phyloP scores from a whole-genome alignment of 140 eudicot genomes.

The Stevia rebaudiana region DNA sequence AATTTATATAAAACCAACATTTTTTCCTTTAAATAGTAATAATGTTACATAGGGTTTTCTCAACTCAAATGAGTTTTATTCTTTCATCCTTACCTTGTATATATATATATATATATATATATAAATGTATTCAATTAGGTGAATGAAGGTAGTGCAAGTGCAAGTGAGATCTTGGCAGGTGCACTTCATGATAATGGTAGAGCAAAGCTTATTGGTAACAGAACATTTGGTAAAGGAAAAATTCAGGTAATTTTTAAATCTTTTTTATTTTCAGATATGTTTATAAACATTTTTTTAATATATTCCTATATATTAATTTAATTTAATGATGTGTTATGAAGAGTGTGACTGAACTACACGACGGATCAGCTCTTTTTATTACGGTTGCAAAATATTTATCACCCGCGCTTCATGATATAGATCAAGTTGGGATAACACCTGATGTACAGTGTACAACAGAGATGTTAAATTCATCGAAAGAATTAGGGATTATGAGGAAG shows the following conservation, averaged over 20 bases:
- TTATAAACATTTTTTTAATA: neutral
- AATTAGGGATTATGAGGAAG: slow-evolving; percentile 34
- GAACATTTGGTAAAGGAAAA: slow-evolving; percentile 91
- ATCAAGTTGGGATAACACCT: slow-evolving; percentile 85
- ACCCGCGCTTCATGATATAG: slow-evolving; percentile 85
- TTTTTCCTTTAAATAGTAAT: too few species aligned
- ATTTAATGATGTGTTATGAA: slow-evolving; percentile 25
- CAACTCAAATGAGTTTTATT: too few species aligned
- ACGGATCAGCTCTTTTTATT: slow-evolving; percentile 85
- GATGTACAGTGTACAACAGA: slow-evolving; percentile 84
- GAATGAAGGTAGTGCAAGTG: slow-evolving; percentile 94
- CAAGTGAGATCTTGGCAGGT: slow-evolving; percentile 93
- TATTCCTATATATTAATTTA: neutral
- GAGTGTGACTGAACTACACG: slow-evolving; percentile 90
- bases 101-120: too few species aligned
- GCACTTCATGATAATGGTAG: slow-evolving; percentile 98
- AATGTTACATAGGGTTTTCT: too few species aligned
- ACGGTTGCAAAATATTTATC: slow-evolving; percentile 93
- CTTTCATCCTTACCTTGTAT: too few species aligned
- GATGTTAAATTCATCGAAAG: slow-evolving; percentile 49
- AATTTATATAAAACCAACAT: too few species aligned
- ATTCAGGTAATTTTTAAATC: slow-evolving; percentile 53
- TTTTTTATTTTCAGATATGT: neutral
- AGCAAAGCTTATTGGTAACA: slow-evolving; percentile 79
- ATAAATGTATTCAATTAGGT: slow-evolving; percentile 34